Conservation (phyloP, 352 stramenopile genomes). For the Phytophthora hybrid region DNA sequence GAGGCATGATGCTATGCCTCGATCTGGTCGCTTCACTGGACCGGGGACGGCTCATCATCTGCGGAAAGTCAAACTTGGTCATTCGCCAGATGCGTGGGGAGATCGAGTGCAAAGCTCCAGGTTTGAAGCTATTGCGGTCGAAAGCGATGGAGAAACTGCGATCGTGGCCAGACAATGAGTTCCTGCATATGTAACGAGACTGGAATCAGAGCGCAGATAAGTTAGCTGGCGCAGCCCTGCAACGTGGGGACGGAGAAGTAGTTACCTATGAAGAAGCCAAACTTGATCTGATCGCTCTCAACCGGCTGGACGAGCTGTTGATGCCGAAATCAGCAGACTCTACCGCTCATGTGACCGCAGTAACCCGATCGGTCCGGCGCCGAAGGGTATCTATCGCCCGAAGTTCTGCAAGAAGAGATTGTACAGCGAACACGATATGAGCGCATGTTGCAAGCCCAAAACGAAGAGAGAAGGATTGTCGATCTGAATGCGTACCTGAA, state of each 20-base stretch:
- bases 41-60: neutral
- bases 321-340: neutral
- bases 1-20: neutral
- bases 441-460: neutral
- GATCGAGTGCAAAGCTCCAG: slow-evolving; percentile 1
- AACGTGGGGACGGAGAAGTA: neutral
- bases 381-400: neutral
- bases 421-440: neutral
- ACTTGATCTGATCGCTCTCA: neutral
- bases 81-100: slow-evolving; percentile 7
- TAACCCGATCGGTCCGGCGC: neutral
- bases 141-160: neutral
- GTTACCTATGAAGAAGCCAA: neutral
- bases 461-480: neutral
- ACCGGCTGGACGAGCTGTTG: neutral
- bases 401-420: slow-evolving; percentile 7
- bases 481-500: slow-evolving; percentile 9
- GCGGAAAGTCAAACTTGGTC: slow-evolving; percentile 15
- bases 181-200: neutral
- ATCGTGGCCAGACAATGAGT: too few relatives aligned
- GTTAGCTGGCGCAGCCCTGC: neutral
- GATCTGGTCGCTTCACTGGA: neutral
- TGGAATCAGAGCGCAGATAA: slow-evolving; percentile 16
- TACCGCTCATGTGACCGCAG: neutral
- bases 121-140: neutral